These are phyloP conservation scores for Stentor roeselii DNA, from an alignment of 73 alveolate genomes.

Conservation along the genomic window DNA sequence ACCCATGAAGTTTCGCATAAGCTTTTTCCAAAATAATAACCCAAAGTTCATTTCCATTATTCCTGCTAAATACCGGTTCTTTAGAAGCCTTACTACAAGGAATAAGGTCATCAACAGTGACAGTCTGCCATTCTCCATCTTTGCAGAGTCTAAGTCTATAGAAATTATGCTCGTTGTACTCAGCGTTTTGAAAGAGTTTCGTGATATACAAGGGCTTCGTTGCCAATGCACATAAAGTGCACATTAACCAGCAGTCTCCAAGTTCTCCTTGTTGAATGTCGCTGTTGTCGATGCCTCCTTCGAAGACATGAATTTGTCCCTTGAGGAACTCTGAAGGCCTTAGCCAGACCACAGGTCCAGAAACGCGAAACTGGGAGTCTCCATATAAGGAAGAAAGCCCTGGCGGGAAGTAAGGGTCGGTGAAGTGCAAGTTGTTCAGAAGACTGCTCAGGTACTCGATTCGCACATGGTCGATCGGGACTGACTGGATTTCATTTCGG, in stretches of 20 bases:
- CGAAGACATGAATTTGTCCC: slow-evolving; percentile 40
- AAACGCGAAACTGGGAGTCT: background rate
- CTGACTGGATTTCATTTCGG: slow-evolving; percentile 17
- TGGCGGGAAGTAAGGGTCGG: slow-evolving; percentile 18
- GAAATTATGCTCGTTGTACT: slow-evolving; percentile 58
- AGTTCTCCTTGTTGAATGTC: slow-evolving; percentile 89
- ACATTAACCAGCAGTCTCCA: slow-evolving; percentile 93
- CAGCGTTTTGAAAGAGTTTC: slow-evolving; percentile 61
- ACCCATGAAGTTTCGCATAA: slow-evolving; percentile 76
- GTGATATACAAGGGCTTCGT: slow-evolving; percentile 56
- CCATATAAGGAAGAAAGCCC: background rate
- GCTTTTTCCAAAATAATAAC: slow-evolving; percentile 79
- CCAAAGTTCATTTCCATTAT: slow-evolving; percentile 74
- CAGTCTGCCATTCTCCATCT: slow-evolving; percentile 97
- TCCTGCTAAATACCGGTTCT: slow-evolving; percentile 69
- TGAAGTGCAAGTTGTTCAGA: background rate
- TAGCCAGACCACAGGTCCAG: background rate
- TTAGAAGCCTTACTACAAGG: slow-evolving; percentile 91
- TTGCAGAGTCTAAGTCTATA: slow-evolving; percentile 93
- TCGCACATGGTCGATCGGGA: slow-evolving; percentile 16
- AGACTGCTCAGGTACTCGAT: background rate
- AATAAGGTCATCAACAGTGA: slow-evolving; percentile 95
- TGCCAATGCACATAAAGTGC: slow-evolving; percentile 82
- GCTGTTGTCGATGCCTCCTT: slow-evolving; percentile 69
- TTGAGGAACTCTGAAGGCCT: slow-evolving; percentile 3